phyloP scores from a whole-genome alignment of 108 stramenopile genomes.

The Conticribra weissflogii region DNA sequence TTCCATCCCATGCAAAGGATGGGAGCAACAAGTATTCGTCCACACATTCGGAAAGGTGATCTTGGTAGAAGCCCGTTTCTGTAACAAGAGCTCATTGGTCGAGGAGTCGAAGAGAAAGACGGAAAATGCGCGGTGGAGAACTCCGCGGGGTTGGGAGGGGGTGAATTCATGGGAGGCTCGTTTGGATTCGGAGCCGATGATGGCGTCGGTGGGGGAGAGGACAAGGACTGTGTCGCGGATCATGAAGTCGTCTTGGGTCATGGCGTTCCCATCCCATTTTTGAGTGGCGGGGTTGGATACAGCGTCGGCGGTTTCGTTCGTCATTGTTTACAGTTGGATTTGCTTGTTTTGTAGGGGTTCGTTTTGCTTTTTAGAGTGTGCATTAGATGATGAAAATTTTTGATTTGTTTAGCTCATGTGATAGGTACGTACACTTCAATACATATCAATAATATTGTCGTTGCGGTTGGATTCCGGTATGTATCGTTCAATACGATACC shows the following conservation, averaged over 20 bases:
- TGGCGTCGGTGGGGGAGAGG: constrained; percentile 70
- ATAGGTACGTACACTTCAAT: no score
- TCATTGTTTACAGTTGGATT: neutral
- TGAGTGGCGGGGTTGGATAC: neutral
- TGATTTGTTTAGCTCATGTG: no score
- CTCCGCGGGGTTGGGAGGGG: constrained; percentile 64
- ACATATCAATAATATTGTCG: no score
- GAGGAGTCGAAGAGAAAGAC: constrained; percentile 96
- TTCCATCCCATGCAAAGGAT: constrained; percentile 94
- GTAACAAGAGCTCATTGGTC: constrained; percentile 87
- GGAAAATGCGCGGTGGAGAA: constrained; percentile 98
- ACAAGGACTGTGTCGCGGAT: constrained; percentile 86
- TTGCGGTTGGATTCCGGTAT: no score
- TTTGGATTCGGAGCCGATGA: constrained; percentile 83
- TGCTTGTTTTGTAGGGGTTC: no score
- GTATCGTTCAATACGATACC: no score
- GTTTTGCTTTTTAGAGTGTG: no score
- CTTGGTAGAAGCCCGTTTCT: constrained; percentile 93
- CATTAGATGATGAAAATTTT: no score
- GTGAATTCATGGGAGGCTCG: constrained; percentile 71
- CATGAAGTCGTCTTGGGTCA: constrained; percentile 86
- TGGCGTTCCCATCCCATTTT: constrained; percentile 70
- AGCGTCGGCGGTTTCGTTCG: neutral
- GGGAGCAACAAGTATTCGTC: constrained; percentile 99
- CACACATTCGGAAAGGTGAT: constrained; percentile 99